Evolutionary conservation across 164 flowering plant species (phyloP).

Genomic region (Tetrastigma voinierianum): DNA sequence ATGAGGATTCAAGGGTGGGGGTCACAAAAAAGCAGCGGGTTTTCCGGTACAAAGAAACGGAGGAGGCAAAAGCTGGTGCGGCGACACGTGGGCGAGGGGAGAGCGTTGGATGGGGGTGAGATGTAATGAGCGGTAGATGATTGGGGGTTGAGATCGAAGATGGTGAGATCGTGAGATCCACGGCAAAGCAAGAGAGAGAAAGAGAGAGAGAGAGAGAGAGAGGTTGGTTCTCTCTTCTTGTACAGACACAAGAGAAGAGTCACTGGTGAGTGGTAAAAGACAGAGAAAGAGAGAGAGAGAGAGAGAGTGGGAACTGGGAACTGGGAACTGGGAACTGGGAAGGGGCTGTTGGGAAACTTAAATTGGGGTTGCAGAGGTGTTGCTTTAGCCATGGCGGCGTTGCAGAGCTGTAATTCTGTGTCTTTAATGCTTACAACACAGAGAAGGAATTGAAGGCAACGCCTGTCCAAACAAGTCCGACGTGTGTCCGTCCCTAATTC

Average conservation of each 20-base stretch:
- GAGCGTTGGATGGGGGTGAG: constrained; percentile 27
- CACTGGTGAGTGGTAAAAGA: constrained; percentile 10
- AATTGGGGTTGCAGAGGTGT: constrained; percentile 28
- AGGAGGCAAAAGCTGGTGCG: constrained; percentile 10
- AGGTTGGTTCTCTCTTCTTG: background rate
- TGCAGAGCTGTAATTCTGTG: constrained; percentile 43
- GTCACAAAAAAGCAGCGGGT: constrained; percentile 33
- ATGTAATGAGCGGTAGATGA: constrained; percentile 8
- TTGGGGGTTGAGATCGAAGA: background rate
- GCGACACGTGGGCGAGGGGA: constrained; percentile 26
- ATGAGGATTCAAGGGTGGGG: constrained; percentile 5
- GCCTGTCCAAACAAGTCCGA: constrained; percentile 1
- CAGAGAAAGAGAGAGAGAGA: constrained; percentile 2
- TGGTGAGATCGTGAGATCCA: constrained; percentile 13
- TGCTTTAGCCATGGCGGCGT: constrained; percentile 47
- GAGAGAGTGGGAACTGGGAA: background rate
- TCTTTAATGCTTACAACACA: constrained; percentile 23
- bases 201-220: constrained; percentile 8
- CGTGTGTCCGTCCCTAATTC: constrained; percentile 8
- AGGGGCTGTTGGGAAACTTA: constrained; percentile 14
- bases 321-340: background rate
- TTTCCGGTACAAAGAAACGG: constrained; percentile 30
- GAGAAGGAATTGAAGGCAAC: constrained; percentile 23
- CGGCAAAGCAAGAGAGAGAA: constrained; percentile 3
- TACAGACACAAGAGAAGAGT: background rate